phyloP scores from a whole-genome alignment of 2,329 filamentous ascomycete genomes.

The Colletotrichum sp. region DNA sequence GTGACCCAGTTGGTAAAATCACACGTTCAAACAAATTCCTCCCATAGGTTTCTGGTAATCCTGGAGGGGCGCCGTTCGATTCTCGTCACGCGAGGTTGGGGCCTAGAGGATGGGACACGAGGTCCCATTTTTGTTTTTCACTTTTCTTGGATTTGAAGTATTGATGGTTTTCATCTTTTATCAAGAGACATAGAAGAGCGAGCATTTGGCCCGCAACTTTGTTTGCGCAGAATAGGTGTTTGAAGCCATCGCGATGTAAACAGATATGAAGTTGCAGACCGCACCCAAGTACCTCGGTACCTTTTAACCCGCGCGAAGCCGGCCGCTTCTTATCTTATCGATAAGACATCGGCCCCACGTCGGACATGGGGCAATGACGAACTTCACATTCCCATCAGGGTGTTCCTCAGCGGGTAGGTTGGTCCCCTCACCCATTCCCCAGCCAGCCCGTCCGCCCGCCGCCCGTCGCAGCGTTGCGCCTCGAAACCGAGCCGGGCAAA shows the following conservation, averaged over 20 bases:
- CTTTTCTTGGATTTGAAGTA: background rate
- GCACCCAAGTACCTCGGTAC: background rate
- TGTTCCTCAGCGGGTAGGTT: background rate
- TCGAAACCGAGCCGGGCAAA: conserved; percentile 12
- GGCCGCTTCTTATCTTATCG: background rate
- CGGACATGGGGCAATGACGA: background rate
- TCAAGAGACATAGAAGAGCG: background rate
- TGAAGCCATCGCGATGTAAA: background rate
- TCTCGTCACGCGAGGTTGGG: background rate
- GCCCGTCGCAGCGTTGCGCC: conserved; percentile 10
- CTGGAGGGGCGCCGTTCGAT: background rate
- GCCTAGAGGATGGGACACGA: background rate
- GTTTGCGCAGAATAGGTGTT: background rate
- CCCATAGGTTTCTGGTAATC: background rate
- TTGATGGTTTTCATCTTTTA: background rate
- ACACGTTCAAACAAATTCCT: background rate
- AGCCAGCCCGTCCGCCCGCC: background rate
- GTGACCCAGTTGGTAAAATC: background rate
- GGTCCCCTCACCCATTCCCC: background rate
- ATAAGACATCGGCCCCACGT: background rate
- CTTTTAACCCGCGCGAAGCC: background rate
- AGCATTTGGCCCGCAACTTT: background rate
- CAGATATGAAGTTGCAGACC: background rate
- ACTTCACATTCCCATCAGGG: background rate
- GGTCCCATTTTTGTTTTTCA: background rate